Evolutionary conservation across 1,284 basidiomycete species (phyloP).

Genomic region (Sutorius eximius): DNA sequence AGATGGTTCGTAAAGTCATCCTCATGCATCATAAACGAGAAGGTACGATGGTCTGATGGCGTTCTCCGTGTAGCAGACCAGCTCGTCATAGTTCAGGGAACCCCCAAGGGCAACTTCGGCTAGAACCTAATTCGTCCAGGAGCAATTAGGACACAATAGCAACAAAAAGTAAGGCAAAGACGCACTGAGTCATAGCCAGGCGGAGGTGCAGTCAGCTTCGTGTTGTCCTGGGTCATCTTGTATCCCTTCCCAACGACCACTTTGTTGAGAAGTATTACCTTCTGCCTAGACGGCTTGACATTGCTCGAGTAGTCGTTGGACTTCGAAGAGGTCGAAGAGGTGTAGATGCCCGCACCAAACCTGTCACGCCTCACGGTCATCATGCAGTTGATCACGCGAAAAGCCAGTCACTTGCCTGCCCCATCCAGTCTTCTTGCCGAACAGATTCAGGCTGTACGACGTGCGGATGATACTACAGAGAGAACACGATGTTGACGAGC

Average conservation of each 20-base stretch:
- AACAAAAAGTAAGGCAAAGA: slow-evolving; percentile 2
- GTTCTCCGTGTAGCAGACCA: slow-evolving; percentile 64
- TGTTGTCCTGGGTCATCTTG: slow-evolving; percentile 58
- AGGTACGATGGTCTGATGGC: slow-evolving; percentile 65
- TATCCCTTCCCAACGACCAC: slow-evolving; percentile 67
- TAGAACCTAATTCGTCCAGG: slow-evolving; percentile 43
- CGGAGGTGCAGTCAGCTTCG: slow-evolving; percentile 52
- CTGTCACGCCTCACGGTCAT: slow-evolving; percentile 31
- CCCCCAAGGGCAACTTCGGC: slow-evolving; percentile 53
- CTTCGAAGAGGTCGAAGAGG: slow-evolving; percentile 55
- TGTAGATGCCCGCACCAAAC: slow-evolving; percentile 50
- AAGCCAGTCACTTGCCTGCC: slow-evolving; percentile 44
- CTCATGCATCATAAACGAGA: slow-evolving; percentile 56
- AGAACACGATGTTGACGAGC: slow-evolving; percentile 53
- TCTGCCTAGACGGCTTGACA: slow-evolving; percentile 48
- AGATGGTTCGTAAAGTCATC: not conserved
- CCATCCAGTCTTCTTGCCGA: slow-evolving; percentile 66
- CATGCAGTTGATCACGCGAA: not conserved
- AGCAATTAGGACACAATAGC: slow-evolving; percentile 2
- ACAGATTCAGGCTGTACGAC: slow-evolving; percentile 59
- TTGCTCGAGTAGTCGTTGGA: slow-evolving; percentile 66
- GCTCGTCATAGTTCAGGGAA: slow-evolving; percentile 61
- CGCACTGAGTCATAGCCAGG: slow-evolving; percentile 60
- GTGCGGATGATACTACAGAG: slow-evolving; percentile 59
- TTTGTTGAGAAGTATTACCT: slow-evolving; percentile 65